phyloP scores from a whole-genome alignment of 78 protist genomes.

The Pigoraptor vietnamica region DNA sequence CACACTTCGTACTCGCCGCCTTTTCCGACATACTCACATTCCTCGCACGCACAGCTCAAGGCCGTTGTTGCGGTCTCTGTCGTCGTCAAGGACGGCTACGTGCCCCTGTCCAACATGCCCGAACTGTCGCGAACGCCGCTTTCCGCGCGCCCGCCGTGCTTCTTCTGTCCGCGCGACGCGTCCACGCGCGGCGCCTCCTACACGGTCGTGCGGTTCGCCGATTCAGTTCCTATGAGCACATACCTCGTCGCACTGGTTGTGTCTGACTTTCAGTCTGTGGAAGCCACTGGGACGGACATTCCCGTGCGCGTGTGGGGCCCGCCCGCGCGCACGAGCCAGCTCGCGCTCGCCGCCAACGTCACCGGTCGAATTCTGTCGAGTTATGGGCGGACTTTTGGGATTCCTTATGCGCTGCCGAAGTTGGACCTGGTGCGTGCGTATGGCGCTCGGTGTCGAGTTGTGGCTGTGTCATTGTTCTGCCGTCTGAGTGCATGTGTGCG shows the following conservation, averaged over 20 bases:
- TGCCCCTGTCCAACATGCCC: slow-evolving; percentile 27
- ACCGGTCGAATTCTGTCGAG: not conserved
- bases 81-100: not conserved
- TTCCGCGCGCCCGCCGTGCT: slow-evolving; percentile 4
- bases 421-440: slow-evolving; percentile 48
- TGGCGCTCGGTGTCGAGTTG: not conserved
- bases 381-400: slow-evolving; percentile 25
- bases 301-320: slow-evolving; percentile 6
- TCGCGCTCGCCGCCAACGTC: not conserved
- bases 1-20: no score
- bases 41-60: slow-evolving; percentile 49
- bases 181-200: no score
- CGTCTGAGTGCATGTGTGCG: no score
- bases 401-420: slow-evolving; percentile 75
- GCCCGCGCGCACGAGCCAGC: not conserved
- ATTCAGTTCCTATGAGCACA: slow-evolving; percentile 67
- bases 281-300: not conserved
- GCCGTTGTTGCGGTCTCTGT: slow-evolving; percentile 52
- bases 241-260: slow-evolving; percentile 77
- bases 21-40: not conserved
- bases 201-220: slow-evolving; percentile 25
- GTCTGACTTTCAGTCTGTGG: slow-evolving; percentile 76
- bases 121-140: not conserved
- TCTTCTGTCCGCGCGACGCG: slow-evolving; percentile 69
- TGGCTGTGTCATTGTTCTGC: not conserved